phyloP scores from a whole-genome alignment of 768 basidiomycete species.

The Floccularia luteovirens region DNA sequence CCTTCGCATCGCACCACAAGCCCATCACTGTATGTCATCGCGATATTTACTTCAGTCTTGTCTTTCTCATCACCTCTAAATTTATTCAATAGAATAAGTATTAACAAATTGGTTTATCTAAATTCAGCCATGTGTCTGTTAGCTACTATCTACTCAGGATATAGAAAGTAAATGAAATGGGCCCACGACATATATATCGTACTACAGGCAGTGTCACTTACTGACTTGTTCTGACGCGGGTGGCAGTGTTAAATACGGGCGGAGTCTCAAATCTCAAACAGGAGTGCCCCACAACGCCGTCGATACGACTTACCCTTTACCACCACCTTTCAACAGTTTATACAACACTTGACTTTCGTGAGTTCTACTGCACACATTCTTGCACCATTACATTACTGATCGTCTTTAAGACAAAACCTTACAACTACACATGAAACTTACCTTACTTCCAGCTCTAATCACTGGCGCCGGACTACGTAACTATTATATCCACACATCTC shows the following conservation, averaged over 20 bases:
- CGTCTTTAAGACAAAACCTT: not conserved
- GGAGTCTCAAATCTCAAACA: not conserved
- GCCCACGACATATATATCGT: no score
- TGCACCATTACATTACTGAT: no score
- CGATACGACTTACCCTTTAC: not conserved
- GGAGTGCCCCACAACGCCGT: not conserved
- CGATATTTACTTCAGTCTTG: conserved; percentile 4
- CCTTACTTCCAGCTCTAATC: conserved; percentile 25
- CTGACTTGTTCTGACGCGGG: no score
- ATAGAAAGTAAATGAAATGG: no score
- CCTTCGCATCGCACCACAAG: conserved; percentile 5
- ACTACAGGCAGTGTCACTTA: no score
- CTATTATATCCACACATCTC: not conserved
- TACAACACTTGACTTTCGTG: conserved; percentile 1
- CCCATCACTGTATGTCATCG: conserved; percentile 4
- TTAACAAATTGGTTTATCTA: no score
- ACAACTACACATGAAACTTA: conserved; percentile 31
- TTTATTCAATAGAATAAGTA: no score
- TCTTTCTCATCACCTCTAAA: not conserved
- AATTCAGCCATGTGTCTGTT: no score
- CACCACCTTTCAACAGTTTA: conserved; percentile 2
- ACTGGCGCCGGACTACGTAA: conserved; percentile 26
- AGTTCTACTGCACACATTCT: not conserved
- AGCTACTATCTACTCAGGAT: no score
- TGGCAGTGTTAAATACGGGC: no score